Base-by-base conservation (phyloP, 768 basidiomycete genomes). In the Stropharia rugosoannulata region DNA sequence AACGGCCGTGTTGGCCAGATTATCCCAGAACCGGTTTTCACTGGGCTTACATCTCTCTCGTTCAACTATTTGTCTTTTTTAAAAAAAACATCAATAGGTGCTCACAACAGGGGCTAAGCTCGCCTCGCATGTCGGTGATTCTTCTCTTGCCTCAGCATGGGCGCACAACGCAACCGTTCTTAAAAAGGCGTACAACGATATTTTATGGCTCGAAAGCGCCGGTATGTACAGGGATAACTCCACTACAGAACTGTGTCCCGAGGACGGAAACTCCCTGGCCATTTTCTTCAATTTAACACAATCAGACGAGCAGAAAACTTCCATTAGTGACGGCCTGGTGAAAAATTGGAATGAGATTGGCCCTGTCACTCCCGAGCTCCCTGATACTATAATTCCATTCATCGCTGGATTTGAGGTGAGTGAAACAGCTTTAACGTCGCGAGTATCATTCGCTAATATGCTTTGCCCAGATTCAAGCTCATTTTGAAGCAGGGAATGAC, bases 371-470 rank as follows among this genome's bases (percentile, higher is more conserved):
- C 83, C 82, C 0, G 83, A 85, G 62, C 66, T 85, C 3, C 80
- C 80, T 0, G 81, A 82, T 57, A 84, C 81, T 1, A 81, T 85
- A 42, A 79, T 77, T 56, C 83, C 83, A 3, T 85, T 84, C 58
- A 83, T 84, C 9, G 70, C 77, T 46, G 80, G 82, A 5, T 78
- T 83, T 48, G 82, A 85, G 76, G 81, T 80, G 43, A n/a, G 72
- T 55, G 16, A 45, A 16, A 4, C n/a, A 10, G 25, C 9, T 37
- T 47, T 9, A 37, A 13, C 37, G 54, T 32, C 36, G 15, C 44
- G 38, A 1, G 22, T 9, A 36, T 2, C n/a, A 19, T 15, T n/a
- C 29, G 10, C 4, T 13, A 12, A 12, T 53, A 39, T 36, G 39
- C 29, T 48, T 27, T 35, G 3, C 47, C 35, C 32, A 84, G 83